Conservation (phyloP, 2,329 filamentous ascomycete species). For the Claviceps cyperi region DNA sequence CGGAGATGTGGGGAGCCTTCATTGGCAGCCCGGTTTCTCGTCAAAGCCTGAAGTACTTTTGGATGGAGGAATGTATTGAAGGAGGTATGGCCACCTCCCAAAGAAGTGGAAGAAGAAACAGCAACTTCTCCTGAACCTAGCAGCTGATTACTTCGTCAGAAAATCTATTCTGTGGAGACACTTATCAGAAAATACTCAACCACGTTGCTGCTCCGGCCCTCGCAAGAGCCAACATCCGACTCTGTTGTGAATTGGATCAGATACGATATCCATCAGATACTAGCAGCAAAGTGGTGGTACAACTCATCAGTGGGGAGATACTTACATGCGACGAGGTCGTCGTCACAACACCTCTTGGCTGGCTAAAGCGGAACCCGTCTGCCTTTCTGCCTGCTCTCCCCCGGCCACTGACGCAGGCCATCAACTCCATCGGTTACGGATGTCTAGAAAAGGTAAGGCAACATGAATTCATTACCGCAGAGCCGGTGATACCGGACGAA, state of each 20-base stretch:
- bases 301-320: conserved; percentile 27
- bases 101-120: not conserved
- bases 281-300: conserved; percentile 24
- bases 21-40: conserved; percentile 47
- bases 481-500: too few relatives aligned
- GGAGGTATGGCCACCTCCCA: conserved; percentile 31
- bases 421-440: conserved; percentile 53
- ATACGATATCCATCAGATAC: conserved; percentile 20
- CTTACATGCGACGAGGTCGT: conserved; percentile 53
- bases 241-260: conserved; percentile 30
- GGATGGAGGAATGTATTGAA: conserved; percentile 65
- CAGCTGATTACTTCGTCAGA: conserved; percentile 21
- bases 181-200: conserved; percentile 43
- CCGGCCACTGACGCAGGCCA: conserved; percentile 40
- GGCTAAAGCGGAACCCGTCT: conserved; percentile 45
- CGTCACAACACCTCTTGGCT: conserved; percentile 53
- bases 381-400: conserved; percentile 49
- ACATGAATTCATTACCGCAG: too few relatives aligned
- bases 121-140: not conserved
- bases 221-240: conserved; percentile 38
- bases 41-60: conserved; percentile 64
- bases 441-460: conserved; percentile 49
- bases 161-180: conserved; percentile 45
- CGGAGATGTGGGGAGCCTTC: conserved; percentile 57
- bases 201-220: conserved; percentile 43